Percentiles rank a stretch among this genome's conserved stretches.
phyloP scores from a whole-genome alignment of 2,329 filamentous ascomycete species.

The Hypoxylon sp. region DNA sequence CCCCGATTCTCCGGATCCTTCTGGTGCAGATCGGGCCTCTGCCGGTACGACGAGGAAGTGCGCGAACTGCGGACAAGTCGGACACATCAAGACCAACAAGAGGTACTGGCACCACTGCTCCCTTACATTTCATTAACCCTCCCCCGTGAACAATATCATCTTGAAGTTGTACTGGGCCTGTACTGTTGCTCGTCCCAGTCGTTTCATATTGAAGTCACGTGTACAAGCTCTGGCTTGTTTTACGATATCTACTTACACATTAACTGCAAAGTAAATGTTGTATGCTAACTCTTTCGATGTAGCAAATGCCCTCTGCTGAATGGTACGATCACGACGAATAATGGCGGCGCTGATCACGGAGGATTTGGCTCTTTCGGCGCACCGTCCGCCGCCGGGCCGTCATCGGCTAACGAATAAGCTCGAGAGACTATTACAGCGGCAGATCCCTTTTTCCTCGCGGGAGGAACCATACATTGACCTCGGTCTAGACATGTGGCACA shows the following conservation, averaged over 20 bases:
- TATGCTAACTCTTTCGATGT: constrained; percentile 49
- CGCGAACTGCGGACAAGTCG: constrained; percentile 95
- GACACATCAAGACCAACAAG: constrained; percentile 99
- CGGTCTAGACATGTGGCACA: constrained; percentile 4
- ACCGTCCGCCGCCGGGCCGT: constrained; percentile 43
- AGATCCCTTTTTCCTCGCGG: background rate
- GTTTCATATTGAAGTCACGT: background rate
- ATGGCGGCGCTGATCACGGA: constrained; percentile 67
- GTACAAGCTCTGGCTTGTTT: background rate
- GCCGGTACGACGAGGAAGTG: constrained; percentile 88
- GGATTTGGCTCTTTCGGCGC: constrained; percentile 70
- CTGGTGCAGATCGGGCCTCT: constrained; percentile 64
- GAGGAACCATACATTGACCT: constrained; percentile 5
- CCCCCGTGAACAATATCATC: constrained; percentile 4
- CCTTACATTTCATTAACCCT: constrained; percentile 33
- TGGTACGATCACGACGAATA: constrained; percentile 78
- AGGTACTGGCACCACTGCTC: constrained; percentile 73
- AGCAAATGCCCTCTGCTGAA: constrained; percentile 84
- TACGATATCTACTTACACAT: constrained; percentile 14
- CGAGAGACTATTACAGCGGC: background rate
- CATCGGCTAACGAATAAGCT: constrained; percentile 42
- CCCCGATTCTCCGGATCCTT: constrained; percentile 61
- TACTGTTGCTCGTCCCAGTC: constrained; percentile 12
- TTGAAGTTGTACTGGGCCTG: constrained; percentile 11
- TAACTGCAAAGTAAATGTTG: constrained; percentile 21